Evolutionary conservation across 805 yeast genomes (phyloP).

Genomic region (Jamesozyma spencerorum): DNA sequence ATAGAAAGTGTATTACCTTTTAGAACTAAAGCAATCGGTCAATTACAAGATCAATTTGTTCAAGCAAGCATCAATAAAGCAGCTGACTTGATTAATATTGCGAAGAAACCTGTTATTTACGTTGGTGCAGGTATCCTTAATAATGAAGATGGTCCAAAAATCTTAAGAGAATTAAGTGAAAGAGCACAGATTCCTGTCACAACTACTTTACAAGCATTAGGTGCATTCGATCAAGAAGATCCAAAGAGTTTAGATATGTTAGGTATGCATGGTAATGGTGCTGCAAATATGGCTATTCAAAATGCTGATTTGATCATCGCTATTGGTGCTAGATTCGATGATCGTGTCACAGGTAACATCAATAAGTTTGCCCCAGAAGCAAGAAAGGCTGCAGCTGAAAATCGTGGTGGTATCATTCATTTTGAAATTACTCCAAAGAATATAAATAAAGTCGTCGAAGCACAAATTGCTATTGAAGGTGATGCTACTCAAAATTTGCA

Average conservation of each 20-base stretch:
- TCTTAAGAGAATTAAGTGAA: conserved; percentile 76
- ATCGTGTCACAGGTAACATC: conserved; percentile 88
- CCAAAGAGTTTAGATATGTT: conserved; percentile 88
- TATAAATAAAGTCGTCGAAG: conserved; percentile 94
- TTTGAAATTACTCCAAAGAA: conserved; percentile 95
- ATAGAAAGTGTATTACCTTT: conserved; percentile 65
- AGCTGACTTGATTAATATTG: conserved; percentile 67
- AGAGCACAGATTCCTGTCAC: conserved; percentile 93
- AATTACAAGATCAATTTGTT: conserved; percentile 59
- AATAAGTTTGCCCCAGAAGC: conserved; percentile 91
- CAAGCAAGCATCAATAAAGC: conserved; percentile 65
- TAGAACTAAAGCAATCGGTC: conserved; percentile 56
- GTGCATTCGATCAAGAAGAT: conserved; percentile 88
- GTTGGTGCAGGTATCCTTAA: conserved; percentile 88
- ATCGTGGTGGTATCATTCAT: conserved; percentile 92
- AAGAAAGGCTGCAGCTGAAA: conserved; percentile 74
- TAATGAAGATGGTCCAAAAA: conserved; percentile 67
- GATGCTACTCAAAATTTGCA: conserved; percentile 78
- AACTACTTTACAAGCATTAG: conserved; percentile 87
- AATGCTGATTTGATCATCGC: conserved; percentile 89
- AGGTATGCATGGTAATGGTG: conserved; percentile 97
- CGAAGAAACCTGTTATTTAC: conserved; percentile 81
- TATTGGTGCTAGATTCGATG: conserved; percentile 95
- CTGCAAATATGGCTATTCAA: conserved; percentile 92
- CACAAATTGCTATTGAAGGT: conserved; percentile 95